Base-by-base conservation (phyloP, 2,329 filamentous ascomycete genomes). In the Alternaria arborescens region DNA sequence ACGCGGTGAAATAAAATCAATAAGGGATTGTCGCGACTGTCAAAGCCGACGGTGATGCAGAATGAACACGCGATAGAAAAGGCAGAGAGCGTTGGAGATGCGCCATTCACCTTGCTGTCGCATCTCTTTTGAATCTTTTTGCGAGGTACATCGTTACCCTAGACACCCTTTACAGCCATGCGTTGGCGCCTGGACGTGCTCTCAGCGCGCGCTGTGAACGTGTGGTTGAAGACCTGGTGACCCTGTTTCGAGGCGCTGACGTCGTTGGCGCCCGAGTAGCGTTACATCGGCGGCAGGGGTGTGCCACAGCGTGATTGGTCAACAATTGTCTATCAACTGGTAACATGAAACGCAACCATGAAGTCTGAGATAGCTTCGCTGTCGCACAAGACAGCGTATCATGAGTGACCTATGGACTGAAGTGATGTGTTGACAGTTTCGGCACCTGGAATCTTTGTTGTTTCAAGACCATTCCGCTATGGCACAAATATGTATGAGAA, bases 221-320 rank as follows among this genome's bases (percentile, higher is more conserved):
- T 56, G 61, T 54, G 58, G 58, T 52, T 51, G 54, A 32, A 32
- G 55, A 58, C 43, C 51, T 60, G 69, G 57, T 58, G 56, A 67
- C 61, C 63, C 68, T 74, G 68, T 66, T 58, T 42, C 64, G 55
- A 66, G 61, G 63, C 62, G 73, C 67, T 63, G 63, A 70, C 69
- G 71, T 72, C 69, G 71, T 71, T 69, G 66, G 68, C 69, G 63
- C 65, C 58, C 50, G 58, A 46, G 51, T 67, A 61, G 63, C 50
- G 38, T 62, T 38, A 40, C 43, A 14, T 32, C 24, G 28, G 41
- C 24, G 51, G 44, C 66, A 55, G 52, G 65, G 66, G 66, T 52
- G 26, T 32, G 28, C 26, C 10, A 26, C 8, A 7, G 36, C 58
- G 56, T 71, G 70, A 75, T 75, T 77, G 72, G 75, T 62, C 59